Evolutionary conservation across 768 basidiomycete species (phyloP).

Genomic region (Tremella mesenterica): DNA sequence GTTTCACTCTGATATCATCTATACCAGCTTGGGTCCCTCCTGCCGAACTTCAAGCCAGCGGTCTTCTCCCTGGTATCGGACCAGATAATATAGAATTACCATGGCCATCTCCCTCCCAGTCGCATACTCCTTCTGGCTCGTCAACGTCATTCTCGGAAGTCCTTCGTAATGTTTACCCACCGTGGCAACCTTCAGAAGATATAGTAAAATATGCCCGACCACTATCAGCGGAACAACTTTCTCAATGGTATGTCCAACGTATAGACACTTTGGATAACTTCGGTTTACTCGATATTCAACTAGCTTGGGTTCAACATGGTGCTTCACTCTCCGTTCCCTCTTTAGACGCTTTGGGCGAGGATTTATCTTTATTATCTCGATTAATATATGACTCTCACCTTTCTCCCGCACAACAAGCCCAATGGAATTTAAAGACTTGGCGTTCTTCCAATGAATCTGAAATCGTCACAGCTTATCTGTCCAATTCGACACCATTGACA

Average conservation of each 20-base stretch:
- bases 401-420: constrained; percentile 46
- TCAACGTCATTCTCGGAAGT: too few species aligned
- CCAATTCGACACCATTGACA: constrained; percentile 58
- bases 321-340: constrained; percentile 67
- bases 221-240: constrained; percentile 52
- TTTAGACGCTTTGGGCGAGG: constrained; percentile 82
- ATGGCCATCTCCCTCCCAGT: neutral
- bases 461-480: constrained; percentile 67
- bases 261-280: constrained; percentile 59
- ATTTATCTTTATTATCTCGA: constrained; percentile 73
- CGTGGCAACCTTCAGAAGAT: too few species aligned
- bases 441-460: constrained; percentile 56
- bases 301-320: constrained; percentile 73
- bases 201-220: constrained; percentile 30
- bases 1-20: constrained; percentile 60
- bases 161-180: too few species aligned
- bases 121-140: neutral
- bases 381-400: constrained; percentile 65
- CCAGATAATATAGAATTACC: constrained; percentile 9
- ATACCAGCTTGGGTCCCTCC: constrained; percentile 70
- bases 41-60: constrained; percentile 35
- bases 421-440: constrained; percentile 75
- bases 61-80: constrained; percentile 12
- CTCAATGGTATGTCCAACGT: constrained; percentile 65
- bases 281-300: constrained; percentile 69